Evolutionary conservation across 1,284 basidiomycete species (phyloP).

Genomic region (Hymenochaete sp.): DNA sequence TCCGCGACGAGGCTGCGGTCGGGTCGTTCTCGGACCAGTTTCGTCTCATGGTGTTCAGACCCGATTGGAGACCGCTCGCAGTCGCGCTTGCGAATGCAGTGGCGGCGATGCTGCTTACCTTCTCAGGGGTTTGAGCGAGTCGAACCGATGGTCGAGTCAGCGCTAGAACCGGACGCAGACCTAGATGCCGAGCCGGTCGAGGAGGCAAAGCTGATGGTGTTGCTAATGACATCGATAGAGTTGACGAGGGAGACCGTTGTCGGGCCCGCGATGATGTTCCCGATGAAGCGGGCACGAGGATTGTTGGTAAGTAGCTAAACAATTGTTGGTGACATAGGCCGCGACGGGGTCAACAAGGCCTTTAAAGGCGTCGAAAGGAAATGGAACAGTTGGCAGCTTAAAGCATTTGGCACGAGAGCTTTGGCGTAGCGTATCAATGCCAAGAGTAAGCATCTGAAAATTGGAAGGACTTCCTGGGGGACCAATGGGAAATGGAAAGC

Average conservation of each 20-base stretch:
- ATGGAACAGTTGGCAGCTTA: conserved; percentile 51
- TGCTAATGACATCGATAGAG: conserved; percentile 40
- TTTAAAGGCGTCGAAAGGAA: conserved; percentile 55
- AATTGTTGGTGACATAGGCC: conserved; percentile 60
- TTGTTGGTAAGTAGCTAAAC: conserved; percentile 55
- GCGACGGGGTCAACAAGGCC: conserved; percentile 65
- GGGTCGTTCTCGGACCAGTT: conserved; percentile 32
- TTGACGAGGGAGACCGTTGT: conserved; percentile 58
- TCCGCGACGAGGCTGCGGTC: conserved; percentile 24
- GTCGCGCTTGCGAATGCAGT: conserved; percentile 24
- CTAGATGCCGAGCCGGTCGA: neutral
- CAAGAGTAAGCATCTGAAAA: conserved; percentile 64
- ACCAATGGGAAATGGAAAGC: conserved; percentile 66
- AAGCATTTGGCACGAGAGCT: conserved; percentile 69
- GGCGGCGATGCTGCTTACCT: conserved; percentile 38
- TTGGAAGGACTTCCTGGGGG: conserved; percentile 63
- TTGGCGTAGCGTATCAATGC: conserved; percentile 41
- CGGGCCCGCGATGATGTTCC: conserved; percentile 61
- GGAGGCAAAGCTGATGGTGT: conserved; percentile 23
- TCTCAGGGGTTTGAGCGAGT: conserved; percentile 33
- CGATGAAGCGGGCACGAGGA: conserved; percentile 50
- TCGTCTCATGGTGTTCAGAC: conserved; percentile 36
- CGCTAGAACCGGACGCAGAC: conserved; percentile 17
- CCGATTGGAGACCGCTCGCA: conserved; percentile 30
- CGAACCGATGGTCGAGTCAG: conserved; percentile 13